Conservation (phyloP, 345 rosid genomes). For the Raphanus raphanistrum region DNA sequence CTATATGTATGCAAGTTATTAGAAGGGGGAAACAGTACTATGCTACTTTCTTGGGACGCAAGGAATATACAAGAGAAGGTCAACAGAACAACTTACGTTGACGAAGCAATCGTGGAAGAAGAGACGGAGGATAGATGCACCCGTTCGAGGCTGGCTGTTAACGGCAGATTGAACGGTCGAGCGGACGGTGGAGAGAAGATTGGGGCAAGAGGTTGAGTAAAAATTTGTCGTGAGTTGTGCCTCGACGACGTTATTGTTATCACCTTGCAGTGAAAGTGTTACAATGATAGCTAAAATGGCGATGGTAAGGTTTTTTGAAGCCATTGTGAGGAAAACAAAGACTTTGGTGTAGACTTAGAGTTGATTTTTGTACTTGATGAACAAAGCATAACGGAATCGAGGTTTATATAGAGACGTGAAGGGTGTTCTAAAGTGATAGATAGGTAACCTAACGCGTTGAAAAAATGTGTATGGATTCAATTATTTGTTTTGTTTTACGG, state of each 20-base stretch:
- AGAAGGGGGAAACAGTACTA: not conserved
- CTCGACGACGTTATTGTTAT: slow-evolving; percentile 34
- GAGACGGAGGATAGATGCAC: slow-evolving; percentile 82
- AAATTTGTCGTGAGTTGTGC: slow-evolving; percentile 74
- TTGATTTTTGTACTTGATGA: slow-evolving; percentile 21
- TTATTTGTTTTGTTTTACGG: slow-evolving; percentile 17
- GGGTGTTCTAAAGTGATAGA: slow-evolving; percentile 27
- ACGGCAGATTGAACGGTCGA: slow-evolving; percentile 57
- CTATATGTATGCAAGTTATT: slow-evolving; percentile 24
- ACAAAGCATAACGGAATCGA: slow-evolving; percentile 1
- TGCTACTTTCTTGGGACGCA: not conserved
- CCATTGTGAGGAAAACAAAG: slow-evolving; percentile 31
- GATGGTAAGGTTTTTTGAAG: slow-evolving; percentile 22
- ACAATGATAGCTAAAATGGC: slow-evolving; percentile 40
- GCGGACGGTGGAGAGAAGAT: slow-evolving; percentile 51
- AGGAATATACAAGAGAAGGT: not conserved
- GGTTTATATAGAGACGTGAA: slow-evolving; percentile 52
- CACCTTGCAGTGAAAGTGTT: slow-evolving; percentile 29
- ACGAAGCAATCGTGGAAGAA: slow-evolving; percentile 95
- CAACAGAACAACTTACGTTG: slow-evolving; percentile 49
- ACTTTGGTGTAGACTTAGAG: slow-evolving; percentile 18
- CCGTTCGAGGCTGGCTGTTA: slow-evolving; percentile 53
- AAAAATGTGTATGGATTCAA: slow-evolving; percentile 12
- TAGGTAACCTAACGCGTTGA: slow-evolving; percentile 74
- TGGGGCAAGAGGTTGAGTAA: slow-evolving; percentile 72